Conservation (phyloP, 352 stramenopile genomes). For the Albugo laibachii region DNA sequence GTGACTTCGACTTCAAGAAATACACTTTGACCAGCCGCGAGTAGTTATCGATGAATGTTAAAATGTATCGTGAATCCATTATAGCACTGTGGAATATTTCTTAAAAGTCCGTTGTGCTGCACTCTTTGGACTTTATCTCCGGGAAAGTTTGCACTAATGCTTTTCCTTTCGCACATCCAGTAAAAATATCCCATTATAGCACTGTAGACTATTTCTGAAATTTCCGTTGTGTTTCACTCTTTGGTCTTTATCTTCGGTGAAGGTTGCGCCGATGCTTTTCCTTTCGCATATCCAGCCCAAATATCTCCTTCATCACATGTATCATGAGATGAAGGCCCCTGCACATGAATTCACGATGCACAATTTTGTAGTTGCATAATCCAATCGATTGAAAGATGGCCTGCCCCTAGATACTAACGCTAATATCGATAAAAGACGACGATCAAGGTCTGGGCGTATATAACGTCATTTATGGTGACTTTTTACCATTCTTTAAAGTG, state of each 20-base stretch:
- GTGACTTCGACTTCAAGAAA: conserved; percentile 3
- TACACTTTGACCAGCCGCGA: conserved; percentile 1
- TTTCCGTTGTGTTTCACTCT: too few relatives aligned
- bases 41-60: conserved; percentile 7
- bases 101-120: conserved; percentile 1
- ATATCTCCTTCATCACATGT: neutral
- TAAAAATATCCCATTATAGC: too few relatives aligned
- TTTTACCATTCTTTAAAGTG: neutral
- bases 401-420: neutral
- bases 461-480: neutral
- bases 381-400: neutral
- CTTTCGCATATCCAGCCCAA: too few relatives aligned
- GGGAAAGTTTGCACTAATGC: neutral
- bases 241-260: too few relatives aligned
- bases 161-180: conserved; percentile 5
- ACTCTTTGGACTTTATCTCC: neutral
- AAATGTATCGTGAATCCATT: conserved; percentile 3
- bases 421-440: neutral
- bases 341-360: neutral
- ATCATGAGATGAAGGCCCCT: neutral
- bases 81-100: conserved; percentile 7
- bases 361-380: neutral
- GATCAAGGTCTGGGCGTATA: neutral
- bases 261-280: too few relatives aligned
- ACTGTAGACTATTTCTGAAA: too few relatives aligned